These are phyloP conservation scores for Suillus subalutaceus DNA, from an alignment of 768 basidiomycete genomes.

Conservation along the genomic window DNA sequence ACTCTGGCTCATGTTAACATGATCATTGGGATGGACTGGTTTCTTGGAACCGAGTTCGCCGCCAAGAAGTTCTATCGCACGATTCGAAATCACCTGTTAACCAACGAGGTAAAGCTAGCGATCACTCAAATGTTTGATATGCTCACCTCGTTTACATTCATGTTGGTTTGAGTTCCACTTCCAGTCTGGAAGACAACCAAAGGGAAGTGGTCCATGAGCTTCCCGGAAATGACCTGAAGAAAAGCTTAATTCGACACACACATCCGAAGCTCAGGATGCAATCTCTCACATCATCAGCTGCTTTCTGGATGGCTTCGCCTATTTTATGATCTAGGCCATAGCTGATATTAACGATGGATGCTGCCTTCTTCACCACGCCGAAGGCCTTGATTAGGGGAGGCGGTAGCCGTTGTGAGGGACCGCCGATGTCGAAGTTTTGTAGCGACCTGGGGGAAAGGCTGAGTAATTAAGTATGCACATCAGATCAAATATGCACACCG, in stretches of 20 bases:
- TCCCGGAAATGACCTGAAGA: conserved; percentile 89
- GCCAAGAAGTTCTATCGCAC: conserved; percentile 95
- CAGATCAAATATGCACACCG: conserved; percentile 48
- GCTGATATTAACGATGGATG: conserved; percentile 82
- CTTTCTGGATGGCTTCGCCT: conserved; percentile 85
- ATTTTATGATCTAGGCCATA: conserved; percentile 92
- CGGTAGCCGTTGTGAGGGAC: conserved; percentile 92
- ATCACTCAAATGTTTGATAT: background rate
- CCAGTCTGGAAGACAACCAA: conserved; percentile 99
- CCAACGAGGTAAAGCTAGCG: background rate
- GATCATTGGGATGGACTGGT: conserved; percentile 98
- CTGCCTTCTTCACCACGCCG: conserved; percentile 96
- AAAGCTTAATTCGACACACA: conserved; percentile 7
- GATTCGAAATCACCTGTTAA: conserved; percentile 90
- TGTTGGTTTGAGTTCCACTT: conserved; percentile 98
- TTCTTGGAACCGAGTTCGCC: conserved; percentile 95
- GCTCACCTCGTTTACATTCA: conserved; percentile 95
- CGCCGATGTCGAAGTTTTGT: conserved; percentile 99
- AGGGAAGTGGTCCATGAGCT: conserved; percentile 94
- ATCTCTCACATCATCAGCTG: conserved; percentile 84
- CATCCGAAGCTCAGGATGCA: background rate
- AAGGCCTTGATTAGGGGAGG: conserved; percentile 96
- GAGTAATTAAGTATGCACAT: background rate
- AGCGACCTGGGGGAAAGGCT: conserved; percentile 61
- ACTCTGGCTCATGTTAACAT: conserved; percentile 99